Base-by-base conservation (phyloP, 1,139 yeast genomes). In the Hyphopichia khmerensis region DNA sequence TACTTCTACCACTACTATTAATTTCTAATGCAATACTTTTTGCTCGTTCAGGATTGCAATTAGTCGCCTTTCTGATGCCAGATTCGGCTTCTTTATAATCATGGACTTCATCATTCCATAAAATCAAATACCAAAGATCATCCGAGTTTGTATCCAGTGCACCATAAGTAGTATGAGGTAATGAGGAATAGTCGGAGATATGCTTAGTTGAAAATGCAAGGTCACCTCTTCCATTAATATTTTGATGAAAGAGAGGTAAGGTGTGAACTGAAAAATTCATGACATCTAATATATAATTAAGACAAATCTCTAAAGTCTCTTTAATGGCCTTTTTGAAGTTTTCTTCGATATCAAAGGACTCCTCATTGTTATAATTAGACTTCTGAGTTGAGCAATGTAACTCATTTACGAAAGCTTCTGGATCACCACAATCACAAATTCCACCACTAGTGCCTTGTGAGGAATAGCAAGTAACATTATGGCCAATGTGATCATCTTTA, bases 391-490 rank as follows among this genome's bases (percentile, higher is more conserved):
- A 60, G 60, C 97, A 91, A 42, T 78, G 65, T 40, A 83, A 66
- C 3, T 67, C 63, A 5, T 58, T 60, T 27, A 69, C 75, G 83
- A 96, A 91, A 0, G 96, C 95, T 48, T 84, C 88, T 0, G 78
- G 73, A 57, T 93, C 96, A 2, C 98, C 97, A 65, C 98, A 93
- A 59, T 93, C 97, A 60, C 98, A 93, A 18, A 84, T 77, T 2
- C 91, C 88, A 10, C 75, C 79, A 39, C 70, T 69, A 6, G 53
- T 53, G 1, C 79, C 83, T 2, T 60, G 50, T 3, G 87, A 74
- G 10, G 69, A 66, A 48, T 76, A 75, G 36, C 79, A 74, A 17
- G 71, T 64, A 3, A 86, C 87, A 46, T 77, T 77, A 56, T 86
- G 95, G 38, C 75, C 81, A 14, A 63, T 55, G 57, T 86, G 95